phyloP scores from a whole-genome alignment of 2,329 filamentous ascomycete species.

The Tolypocladium ophioglossoides region DNA sequence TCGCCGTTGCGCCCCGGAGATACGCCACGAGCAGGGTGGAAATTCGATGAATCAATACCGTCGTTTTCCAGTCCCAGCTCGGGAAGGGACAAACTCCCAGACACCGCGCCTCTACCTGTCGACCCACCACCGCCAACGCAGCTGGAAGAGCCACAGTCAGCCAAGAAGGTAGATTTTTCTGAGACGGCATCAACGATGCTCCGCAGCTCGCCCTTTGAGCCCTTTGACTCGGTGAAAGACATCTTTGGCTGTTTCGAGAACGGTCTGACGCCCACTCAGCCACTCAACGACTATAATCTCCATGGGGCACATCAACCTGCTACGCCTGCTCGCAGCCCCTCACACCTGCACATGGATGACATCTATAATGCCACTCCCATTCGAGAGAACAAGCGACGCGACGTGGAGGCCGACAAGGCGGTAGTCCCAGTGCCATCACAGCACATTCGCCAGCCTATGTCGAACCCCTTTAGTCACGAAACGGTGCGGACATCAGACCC shows the following conservation, averaged over 20 bases:
- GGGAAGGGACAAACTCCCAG: conserved; percentile 14
- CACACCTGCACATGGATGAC: conserved; percentile 15
- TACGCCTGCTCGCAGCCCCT: neutral
- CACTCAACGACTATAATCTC: conserved; percentile 1
- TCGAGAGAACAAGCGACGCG: neutral
- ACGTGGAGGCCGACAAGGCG: neutral
- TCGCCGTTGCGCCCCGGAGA: conserved; percentile 13
- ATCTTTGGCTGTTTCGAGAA: conserved; percentile 9
- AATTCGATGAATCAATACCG: conserved; percentile 12
- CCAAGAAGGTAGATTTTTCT: conserved; percentile 18
- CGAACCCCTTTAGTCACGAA: neutral
- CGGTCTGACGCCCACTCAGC: conserved; percentile 3
- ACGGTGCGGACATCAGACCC: neutral
- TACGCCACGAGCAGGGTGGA: conserved; percentile 7
- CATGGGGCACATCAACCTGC: neutral
- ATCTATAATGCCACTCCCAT: conserved; percentile 15
- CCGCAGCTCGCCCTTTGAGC: conserved; percentile 18
- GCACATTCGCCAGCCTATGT: neutral
- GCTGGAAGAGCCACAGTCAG: neutral
- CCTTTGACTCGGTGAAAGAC: conserved; percentile 3
- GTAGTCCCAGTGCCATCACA: neutral
- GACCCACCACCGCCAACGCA: neutral
- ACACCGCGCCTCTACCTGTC: conserved; percentile 17
- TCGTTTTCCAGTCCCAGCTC: conserved; percentile 17
- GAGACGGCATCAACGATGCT: conserved; percentile 23